Conservation (phyloP, 164 flowering plant genomes). For the Pachysandra terminalis region DNA sequence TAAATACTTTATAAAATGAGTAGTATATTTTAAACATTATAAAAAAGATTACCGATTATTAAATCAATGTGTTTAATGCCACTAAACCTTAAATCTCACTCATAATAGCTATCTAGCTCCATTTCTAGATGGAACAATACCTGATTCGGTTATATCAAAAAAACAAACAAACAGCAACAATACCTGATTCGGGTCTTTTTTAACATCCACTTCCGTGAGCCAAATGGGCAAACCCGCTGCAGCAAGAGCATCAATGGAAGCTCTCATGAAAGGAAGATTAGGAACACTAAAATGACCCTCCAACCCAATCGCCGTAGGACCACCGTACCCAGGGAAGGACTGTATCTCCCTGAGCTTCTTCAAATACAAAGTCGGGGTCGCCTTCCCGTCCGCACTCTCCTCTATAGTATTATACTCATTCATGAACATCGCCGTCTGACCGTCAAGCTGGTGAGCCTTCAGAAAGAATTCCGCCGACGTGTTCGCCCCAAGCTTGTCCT, state of each 20-base stretch:
- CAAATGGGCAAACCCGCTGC: constrained; percentile 33
- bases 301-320: constrained; percentile 37
- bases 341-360: constrained; percentile 24
- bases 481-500: background rate
- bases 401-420: constrained; percentile 57
- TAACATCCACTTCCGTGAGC: constrained; percentile 41
- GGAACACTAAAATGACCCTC: constrained; percentile 37
- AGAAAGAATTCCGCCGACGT: background rate
- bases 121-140: too few relatives aligned
- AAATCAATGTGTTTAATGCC: too few relatives aligned
- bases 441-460: constrained; percentile 24
- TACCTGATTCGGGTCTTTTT: constrained; percentile 30
- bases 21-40: too few relatives aligned
- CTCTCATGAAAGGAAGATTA: constrained; percentile 42
- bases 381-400: constrained; percentile 9
- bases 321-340: background rate
- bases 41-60: too few relatives aligned
- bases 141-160: too few relatives aligned
- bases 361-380: constrained; percentile 31
- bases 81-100: too few relatives aligned
- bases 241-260: constrained; percentile 32
- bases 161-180: too few relatives aligned
- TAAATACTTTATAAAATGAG: too few relatives aligned
- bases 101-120: too few relatives aligned
- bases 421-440: constrained; percentile 28